phyloP scores from a whole-genome alignment of 768 basidiomycete species.

The Mycena galopus region DNA sequence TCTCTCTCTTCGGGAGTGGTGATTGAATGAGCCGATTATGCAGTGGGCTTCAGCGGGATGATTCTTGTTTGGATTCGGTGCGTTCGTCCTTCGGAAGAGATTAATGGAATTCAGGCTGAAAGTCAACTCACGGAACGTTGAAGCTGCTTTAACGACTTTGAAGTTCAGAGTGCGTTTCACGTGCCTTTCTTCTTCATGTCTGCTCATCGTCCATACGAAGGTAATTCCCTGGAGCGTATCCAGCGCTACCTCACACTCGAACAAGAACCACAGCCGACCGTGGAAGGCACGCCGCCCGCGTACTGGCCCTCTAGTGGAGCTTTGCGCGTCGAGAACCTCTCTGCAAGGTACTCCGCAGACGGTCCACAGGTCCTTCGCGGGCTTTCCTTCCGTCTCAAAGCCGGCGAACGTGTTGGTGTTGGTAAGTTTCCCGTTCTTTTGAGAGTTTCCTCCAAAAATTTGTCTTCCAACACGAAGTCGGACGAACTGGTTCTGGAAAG shows the following conservation, averaged over 20 bases:
- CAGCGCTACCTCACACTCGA: slow-evolving; percentile 68
- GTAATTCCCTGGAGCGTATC: slow-evolving; percentile 61
- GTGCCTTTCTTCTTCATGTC: background rate
- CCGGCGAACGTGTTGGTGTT: slow-evolving; percentile 70
- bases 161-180: slow-evolving; percentile 55
- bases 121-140: background rate
- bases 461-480: slow-evolving; percentile 44
- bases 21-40: background rate
- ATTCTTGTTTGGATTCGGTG: slow-evolving; percentile 64
- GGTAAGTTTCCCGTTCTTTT: slow-evolving; percentile 37
- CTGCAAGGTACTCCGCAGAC: slow-evolving; percentile 66
- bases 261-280: slow-evolving; percentile 60
- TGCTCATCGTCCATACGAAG: slow-evolving; percentile 42
- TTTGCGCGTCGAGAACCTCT: slow-evolving; percentile 44
- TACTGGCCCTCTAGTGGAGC: slow-evolving; percentile 54
- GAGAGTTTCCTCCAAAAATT: background rate
- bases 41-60: slow-evolving; percentile 67
- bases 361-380: slow-evolving; percentile 67
- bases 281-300: slow-evolving; percentile 63
- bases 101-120: background rate
- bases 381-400: slow-evolving; percentile 62
- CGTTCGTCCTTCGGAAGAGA: background rate
- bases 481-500: slow-evolving; percentile 62
- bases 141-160: slow-evolving; percentile 55
- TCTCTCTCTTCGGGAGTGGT: slow-evolving; percentile 38